phyloP scores from a whole-genome alignment of 2,329 filamentous ascomycete genomes.

The Rhinocladiella mackenziei region DNA sequence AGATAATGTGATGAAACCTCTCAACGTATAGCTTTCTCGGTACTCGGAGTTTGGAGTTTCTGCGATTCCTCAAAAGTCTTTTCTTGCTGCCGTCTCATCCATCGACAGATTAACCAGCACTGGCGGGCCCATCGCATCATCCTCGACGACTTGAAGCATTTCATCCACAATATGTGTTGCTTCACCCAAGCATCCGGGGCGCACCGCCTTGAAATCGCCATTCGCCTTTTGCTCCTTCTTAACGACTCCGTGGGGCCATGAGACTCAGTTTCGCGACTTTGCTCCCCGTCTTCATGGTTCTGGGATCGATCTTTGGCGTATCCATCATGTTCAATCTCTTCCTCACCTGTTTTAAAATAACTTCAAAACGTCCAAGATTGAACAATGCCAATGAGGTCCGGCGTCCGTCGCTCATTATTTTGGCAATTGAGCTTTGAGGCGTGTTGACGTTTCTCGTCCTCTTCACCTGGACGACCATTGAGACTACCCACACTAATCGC shows the following conservation, averaged over 20 bases:
- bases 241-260: constrained; percentile 15
- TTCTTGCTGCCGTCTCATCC: too few species aligned
- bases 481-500: neutral
- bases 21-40: too few species aligned
- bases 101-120: too few species aligned
- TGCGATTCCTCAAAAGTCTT: neutral
- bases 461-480: constrained; percentile 13
- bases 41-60: neutral
- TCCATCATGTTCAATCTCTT: constrained; percentile 15
- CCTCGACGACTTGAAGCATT: too few species aligned
- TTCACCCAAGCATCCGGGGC: neutral
- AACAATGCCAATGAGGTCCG: neutral
- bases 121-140: too few species aligned
- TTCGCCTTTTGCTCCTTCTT: constrained; percentile 10
- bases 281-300: constrained; percentile 10
- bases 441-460: constrained; percentile 14
- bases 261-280: constrained; percentile 12
- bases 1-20: too few species aligned
- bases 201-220: neutral
- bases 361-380: neutral
- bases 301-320: constrained; percentile 8
- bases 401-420: constrained; percentile 6
- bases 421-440: constrained; percentile 10
- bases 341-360: neutral
- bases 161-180: constrained; percentile 7